Evolutionary conservation across 352 stramenopile species (phyloP).

Genomic region (Aphanomyces invadans): DNA sequence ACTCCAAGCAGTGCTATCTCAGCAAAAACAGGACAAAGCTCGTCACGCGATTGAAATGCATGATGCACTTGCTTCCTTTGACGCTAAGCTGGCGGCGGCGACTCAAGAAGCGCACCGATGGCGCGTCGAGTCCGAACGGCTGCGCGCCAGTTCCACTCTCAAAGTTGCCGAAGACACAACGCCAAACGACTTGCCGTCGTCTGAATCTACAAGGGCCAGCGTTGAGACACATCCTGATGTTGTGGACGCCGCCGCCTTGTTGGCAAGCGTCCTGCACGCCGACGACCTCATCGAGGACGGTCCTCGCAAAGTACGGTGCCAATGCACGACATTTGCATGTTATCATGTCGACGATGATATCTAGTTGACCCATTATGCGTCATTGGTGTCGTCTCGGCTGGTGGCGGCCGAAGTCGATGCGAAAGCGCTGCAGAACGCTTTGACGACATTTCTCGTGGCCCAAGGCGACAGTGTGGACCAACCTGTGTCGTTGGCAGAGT

Average conservation of each 20-base stretch:
- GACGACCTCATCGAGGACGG: background rate
- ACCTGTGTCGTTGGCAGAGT: background rate
- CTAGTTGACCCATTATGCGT: conserved; percentile 7
- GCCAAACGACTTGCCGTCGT: no score
- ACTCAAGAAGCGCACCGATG: background rate
- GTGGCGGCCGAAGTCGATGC: conserved; percentile 8
- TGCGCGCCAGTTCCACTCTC: background rate
- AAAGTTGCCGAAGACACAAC: background rate
- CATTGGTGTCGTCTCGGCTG: background rate
- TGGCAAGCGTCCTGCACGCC: background rate
- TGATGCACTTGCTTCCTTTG: background rate
- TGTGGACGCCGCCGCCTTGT: background rate
- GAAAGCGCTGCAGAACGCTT: conserved; percentile 9
- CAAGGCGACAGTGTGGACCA: conserved; percentile 10
- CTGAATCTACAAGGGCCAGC: no score
- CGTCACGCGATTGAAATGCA: background rate
- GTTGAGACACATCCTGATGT: background rate
- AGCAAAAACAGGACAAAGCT: background rate
- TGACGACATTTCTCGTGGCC: conserved; percentile 14
- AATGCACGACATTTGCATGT: no score
- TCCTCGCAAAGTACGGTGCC: no score
- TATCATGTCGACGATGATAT: background rate
- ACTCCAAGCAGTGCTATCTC: background rate
- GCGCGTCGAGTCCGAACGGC: background rate
- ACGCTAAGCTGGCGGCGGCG: background rate